Percentiles rank a stretch among this genome's conserved stretches.
Conservation (phyloP, 345 rosid genomes). For the Citrus australasica region DNA sequence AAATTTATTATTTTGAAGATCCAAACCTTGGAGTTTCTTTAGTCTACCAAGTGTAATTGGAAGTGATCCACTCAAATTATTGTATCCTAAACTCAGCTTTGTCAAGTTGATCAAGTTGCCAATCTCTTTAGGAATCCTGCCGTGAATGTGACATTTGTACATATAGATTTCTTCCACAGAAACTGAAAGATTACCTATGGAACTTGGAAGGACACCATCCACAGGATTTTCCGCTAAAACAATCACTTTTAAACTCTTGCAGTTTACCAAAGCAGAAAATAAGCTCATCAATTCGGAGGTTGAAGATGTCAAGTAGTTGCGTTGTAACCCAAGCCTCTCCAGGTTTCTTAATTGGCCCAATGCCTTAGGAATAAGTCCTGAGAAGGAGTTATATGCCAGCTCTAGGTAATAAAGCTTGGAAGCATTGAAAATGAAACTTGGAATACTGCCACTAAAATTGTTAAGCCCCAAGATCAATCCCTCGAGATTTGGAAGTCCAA, state of each 20-base stretch:
- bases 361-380: neutral
- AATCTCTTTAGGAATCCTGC: conserved; percentile 12
- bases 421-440: neutral
- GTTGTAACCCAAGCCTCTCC: neutral
- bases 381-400: neutral
- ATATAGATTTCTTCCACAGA: neutral
- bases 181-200: conserved; percentile 6
- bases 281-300: neutral
- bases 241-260: neutral
- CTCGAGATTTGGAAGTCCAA: neutral
- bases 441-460: neutral
- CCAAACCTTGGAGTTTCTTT: neutral
- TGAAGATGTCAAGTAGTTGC: neutral
- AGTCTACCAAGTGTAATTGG: conserved; percentile 8
- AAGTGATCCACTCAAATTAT: conserved; percentile 10
- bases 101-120: conserved; percentile 9
- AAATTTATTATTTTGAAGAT: neutral
- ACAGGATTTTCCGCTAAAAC: neutral
- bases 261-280: conserved; percentile 14
- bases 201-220: conserved; percentile 4
- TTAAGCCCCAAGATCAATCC: neutral
- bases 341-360: conserved; percentile 5
- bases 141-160: neutral
- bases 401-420: neutral
- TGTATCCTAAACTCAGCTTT: neutral